Conservation (phyloP, 2,329 filamentous ascomycete genomes). For the Ramularia endophylla region DNA sequence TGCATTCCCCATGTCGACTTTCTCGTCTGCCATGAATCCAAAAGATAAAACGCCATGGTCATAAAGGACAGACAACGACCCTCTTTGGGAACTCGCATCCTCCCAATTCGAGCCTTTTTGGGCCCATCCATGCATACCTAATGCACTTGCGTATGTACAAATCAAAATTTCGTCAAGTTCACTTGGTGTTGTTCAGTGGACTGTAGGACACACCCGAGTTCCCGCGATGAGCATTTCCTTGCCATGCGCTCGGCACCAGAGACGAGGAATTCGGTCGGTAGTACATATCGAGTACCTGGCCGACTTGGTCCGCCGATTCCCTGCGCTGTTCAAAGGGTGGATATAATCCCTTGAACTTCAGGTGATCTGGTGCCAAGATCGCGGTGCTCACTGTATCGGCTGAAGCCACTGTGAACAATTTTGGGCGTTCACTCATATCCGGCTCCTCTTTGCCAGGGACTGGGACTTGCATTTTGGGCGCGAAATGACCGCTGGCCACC, state of each 20-base stretch:
- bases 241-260: too few species aligned
- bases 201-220: background rate
- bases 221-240: too few species aligned
- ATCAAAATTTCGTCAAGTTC: slow-evolving; percentile 1
- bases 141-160: slow-evolving; percentile 1
- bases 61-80: too few species aligned
- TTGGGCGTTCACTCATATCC: slow-evolving; percentile 50
- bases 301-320: slow-evolving; percentile 11
- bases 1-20: too few species aligned
- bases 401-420: slow-evolving; percentile 13
- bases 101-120: too few species aligned
- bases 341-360: background rate
- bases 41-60: too few species aligned
- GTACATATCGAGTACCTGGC: slow-evolving; percentile 15
- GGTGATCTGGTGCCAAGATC: slow-evolving; percentile 13
- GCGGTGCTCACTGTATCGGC: slow-evolving; percentile 17
- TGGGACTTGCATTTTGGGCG: slow-evolving; percentile 45
- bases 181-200: too few species aligned
- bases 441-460: slow-evolving; percentile 60
- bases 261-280: slow-evolving; percentile 6
- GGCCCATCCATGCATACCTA: too few species aligned
- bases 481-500: slow-evolving; percentile 21
- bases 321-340: slow-evolving; percentile 3
- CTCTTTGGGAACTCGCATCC: too few species aligned
- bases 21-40: too few species aligned